These are phyloP conservation scores for Thelonectria olida DNA, from an alignment of 2,329 filamentous ascomycete species.

Conservation along the genomic window DNA sequence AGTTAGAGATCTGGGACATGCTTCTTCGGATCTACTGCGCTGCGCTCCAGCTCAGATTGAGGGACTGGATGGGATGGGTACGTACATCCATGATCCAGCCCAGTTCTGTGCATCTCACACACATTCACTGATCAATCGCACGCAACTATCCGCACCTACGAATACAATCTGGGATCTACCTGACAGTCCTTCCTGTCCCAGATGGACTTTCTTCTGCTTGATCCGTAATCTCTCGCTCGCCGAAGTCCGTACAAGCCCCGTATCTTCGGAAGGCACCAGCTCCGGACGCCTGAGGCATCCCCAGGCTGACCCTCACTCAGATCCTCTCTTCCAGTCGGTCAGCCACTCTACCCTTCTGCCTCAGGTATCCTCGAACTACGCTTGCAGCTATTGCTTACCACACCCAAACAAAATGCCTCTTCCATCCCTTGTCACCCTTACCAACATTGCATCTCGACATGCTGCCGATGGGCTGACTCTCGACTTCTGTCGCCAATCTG, in stretches of 20 bases:
- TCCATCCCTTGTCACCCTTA: constrained; percentile 10
- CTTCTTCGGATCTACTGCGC: constrained; percentile 22
- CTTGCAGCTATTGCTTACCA: constrained; percentile 15
- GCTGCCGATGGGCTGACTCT: constrained; percentile 32
- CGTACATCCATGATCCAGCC: constrained; percentile 10
- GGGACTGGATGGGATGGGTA: constrained; percentile 11
- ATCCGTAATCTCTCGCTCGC: neutral
- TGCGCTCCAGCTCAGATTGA: constrained; percentile 13
- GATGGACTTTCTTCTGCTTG: neutral
- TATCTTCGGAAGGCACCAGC: neutral
- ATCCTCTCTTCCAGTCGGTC: neutral
- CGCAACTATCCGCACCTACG: too few relatives aligned
- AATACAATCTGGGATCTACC: constrained; percentile 12
- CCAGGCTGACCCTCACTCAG: neutral
- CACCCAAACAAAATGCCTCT: constrained; percentile 12
- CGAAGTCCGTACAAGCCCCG: constrained; percentile 8
- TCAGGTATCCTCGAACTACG: constrained; percentile 1
- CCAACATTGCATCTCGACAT: constrained; percentile 26
- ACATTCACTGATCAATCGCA: neutral
- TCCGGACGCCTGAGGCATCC: neutral
- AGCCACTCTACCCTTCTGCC: constrained; percentile 1
- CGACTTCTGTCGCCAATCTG: constrained; percentile 32
- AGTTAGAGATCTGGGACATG: constrained; percentile 17
- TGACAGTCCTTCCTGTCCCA: neutral
- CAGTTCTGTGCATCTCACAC: constrained; percentile 5